phyloP scores from a whole-genome alignment of 805 yeast genomes.

The Metschnikowia continentalis region DNA sequence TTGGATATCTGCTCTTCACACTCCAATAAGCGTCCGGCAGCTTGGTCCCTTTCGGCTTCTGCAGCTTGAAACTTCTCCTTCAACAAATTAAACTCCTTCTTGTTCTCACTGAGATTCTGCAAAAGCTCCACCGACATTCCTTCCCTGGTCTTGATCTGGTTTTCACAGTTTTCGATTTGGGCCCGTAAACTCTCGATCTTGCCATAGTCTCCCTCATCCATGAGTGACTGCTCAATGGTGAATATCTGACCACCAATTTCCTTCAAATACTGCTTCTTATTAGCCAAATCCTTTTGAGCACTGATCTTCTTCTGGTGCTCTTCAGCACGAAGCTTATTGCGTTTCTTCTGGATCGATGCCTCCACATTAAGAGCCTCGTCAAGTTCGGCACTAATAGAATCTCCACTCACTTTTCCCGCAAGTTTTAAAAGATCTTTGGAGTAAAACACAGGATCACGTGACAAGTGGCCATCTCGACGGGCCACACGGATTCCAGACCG shows the following conservation, averaged over 20 bases:
- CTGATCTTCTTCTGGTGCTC: conserved; percentile 10
- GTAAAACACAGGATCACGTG: conserved; percentile 53
- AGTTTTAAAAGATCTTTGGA: conserved; percentile 26
- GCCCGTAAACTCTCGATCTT: conserved; percentile 34
- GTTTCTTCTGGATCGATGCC: conserved; percentile 11
- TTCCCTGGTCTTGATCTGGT: conserved; percentile 24
- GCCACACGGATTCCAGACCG: conserved; percentile 44
- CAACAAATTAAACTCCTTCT: conserved; percentile 1
- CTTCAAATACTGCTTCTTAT: conserved; percentile 12
- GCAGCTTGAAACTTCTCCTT: conserved; percentile 9
- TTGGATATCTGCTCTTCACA: conserved; percentile 8
- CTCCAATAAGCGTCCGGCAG: conserved; percentile 17
- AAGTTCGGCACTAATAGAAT: conserved; percentile 17
- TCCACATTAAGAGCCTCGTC: conserved; percentile 15
- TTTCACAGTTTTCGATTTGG: conserved; percentile 27
- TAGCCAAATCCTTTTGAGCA: conserved; percentile 8
- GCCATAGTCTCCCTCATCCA: conserved; percentile 44
- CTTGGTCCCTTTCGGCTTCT: not conserved
- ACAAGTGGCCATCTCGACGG: conserved; percentile 39
- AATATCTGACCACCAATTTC: conserved; percentile 22
- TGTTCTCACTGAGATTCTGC: conserved; percentile 8
- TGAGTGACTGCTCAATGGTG: conserved; percentile 35
- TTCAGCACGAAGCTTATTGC: conserved; percentile 15
- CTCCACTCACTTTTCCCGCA: conserved; percentile 18
- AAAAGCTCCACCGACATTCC: conserved; percentile 26